Evolutionary conservation across 148 eudicot genomes (phyloP), one percentile per base, ranked within the genome.

Genomic region (Spergularia marina): DNA sequence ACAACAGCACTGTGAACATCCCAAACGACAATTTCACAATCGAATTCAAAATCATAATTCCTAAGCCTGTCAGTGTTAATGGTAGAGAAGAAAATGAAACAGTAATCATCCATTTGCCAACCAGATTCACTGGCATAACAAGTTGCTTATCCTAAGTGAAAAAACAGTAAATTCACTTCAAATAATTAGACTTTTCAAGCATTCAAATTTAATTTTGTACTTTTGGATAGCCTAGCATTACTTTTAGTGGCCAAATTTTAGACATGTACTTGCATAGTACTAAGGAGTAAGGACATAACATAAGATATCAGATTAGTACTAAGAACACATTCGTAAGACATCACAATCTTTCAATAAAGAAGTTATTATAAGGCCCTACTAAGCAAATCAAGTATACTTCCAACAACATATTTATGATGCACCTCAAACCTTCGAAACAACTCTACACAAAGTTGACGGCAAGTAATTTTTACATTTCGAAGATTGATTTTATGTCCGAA

Each of bases 221-320:
- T 34, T 63, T 9, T 63, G 41, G 44, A 63, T 63, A 15, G 13
- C 9, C 9, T 5, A 36, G 49, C 49, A 6, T 44, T 44, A 8
- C 41, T 5, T 34, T 13, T 30, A 30, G 66, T 63, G 18, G 17
- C 69, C 40, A 40, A 21, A 39, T 65, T 41, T 39, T 6, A 65
- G 69, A 64, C 68, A 65, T 65, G 68, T 65, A 65, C 68, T 65
- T 65, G 20, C 47, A 39, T 39, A 15, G 68, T 65, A 65, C 68
- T 39, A 65, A 17, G 6, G 36, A 30, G 36, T 2, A 30, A 30
- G 11, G 11, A 41, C 47, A 34, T 36, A 65, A 6, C 23, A 16
- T 40, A 41, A 40, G 39, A 21, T 10, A 17, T 65, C 41, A 40
- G 25, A 63, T 2, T 30, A 63, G 51, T 17, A 40, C 20, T 17